Base-by-base conservation (phyloP, 306 rosid genomes). In the Canavalia ensiformis region DNA sequence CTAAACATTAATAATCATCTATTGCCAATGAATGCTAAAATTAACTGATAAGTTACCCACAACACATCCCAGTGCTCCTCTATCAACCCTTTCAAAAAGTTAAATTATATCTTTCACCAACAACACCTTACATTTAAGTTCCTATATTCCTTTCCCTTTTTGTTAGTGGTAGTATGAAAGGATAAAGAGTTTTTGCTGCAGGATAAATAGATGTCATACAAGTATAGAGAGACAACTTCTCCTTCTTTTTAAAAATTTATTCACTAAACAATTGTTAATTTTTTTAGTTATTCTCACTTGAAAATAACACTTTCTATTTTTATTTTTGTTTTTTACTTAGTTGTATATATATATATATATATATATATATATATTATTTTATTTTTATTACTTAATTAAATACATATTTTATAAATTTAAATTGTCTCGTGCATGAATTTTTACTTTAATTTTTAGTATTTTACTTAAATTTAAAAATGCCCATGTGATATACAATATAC, bases 51-150 rank as follows among this genome's bases (percentile, higher is more conserved):
- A 55, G 63, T 66, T 75, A 66, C 75, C 58, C 34, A 28, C 42
- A 7, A 9, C 52, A 44, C 39, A 8, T 65, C 12, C 7, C 5
- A 59, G 28, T 54, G 60, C 54, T 13, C 42, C 4, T 47, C 73
- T 80, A 34, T 51, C 37, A 37, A 71, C 77, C 77, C 41, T 57
- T 68, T 47, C 72, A 12, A 37, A 35, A 12, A 59, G 50, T 59
- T 58, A 1, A 34, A 59, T 60, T n/a, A 25, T 82, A 46, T n/a
- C 77, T 75, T 60, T 46, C 57, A 62, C 85, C 12, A 33, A 7
- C 8, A 37, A 9, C 68, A 4, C 4, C 2, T 4, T 35, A 39
- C 69, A 45, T 46, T 37, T 47, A 11, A 37, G 42, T 49, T 49
- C 34, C 50, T 34, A 33, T 59, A 52, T 50, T 63, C 52, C 29